A percentile compares a stretch with the other conserved stretches of the same genome.
Evolutionary conservation across 495 filamentous ascomycete species (phyloP).

Genomic region (Chaetomium cochliodes): DNA sequence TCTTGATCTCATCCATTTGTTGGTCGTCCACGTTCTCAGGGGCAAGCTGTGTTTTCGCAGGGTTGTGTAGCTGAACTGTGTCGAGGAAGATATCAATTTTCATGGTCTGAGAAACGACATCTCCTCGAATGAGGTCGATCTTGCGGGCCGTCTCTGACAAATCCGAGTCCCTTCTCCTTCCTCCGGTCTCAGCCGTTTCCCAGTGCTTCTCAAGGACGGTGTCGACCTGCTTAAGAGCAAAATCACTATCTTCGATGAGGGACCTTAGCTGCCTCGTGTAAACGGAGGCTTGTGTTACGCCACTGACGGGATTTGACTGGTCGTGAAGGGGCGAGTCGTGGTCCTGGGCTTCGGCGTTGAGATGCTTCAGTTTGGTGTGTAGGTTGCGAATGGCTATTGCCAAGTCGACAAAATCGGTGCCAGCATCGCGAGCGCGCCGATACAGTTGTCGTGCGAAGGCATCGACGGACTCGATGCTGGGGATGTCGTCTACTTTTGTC

Average conservation of each 20-base stretch:
- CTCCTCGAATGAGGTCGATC: conserved; percentile 40
- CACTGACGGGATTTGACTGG: conserved; percentile 25
- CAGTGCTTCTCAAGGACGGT: conserved; percentile 45
- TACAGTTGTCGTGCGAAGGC: conserved; percentile 42
- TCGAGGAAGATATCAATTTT: conserved; percentile 50
- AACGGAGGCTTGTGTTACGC: conserved; percentile 24
- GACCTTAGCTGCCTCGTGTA: conserved; percentile 45
- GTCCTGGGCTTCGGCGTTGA: conserved; percentile 51
- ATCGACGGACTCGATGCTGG: conserved; percentile 45
- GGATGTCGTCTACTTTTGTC: conserved; percentile 25
- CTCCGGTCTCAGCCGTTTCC: conserved; percentile 8
- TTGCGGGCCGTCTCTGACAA: conserved; percentile 32
- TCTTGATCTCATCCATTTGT: conserved; percentile 44
- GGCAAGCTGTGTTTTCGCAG: conserved; percentile 35
- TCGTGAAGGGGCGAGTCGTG: conserved; percentile 48
- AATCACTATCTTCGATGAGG: conserved; percentile 51
- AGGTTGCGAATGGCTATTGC: conserved; percentile 44
- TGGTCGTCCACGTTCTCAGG: conserved; percentile 26
- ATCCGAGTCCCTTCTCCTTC: conserved; percentile 29
- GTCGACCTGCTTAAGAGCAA: conserved; percentile 48
- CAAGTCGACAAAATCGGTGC: conserved; percentile 39
- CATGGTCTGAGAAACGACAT: conserved; percentile 42
- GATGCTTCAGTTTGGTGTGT: conserved; percentile 48
- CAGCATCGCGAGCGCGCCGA: conserved; percentile 41
- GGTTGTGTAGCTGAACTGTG: conserved; percentile 45